phyloP scores from a whole-genome alignment of 2,329 filamentous ascomycete species.

The Neofusicoccum cordaticola region DNA sequence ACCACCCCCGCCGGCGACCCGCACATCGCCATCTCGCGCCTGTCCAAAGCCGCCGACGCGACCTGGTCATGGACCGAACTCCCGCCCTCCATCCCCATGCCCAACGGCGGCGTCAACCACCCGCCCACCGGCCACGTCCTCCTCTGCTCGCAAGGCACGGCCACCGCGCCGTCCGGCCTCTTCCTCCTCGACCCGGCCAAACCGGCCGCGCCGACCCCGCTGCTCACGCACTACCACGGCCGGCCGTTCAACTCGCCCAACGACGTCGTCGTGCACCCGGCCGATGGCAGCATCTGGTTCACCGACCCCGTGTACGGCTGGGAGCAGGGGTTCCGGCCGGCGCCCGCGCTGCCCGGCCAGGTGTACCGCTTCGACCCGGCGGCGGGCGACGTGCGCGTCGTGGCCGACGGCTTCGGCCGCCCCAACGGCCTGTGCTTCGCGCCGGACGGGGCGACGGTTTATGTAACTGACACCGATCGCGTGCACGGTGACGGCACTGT shows the following conservation, averaged over 20 bases:
- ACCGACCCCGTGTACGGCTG: conserved; percentile 39
- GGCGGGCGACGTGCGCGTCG: conserved; percentile 26
- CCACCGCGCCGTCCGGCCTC: neutral
- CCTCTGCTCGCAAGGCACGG: conserved; percentile 32
- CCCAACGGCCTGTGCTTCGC: conserved; percentile 45
- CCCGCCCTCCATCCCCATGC: conserved; percentile 17
- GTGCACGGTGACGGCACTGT: neutral
- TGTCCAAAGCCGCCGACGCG: neutral
- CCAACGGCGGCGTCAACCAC: conserved; percentile 31
- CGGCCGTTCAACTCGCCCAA: conserved; percentile 42
- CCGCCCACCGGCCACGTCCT: conserved; percentile 25
- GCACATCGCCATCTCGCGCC: conserved; percentile 22
- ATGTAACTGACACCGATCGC: conserved; percentile 39
- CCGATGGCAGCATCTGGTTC: conserved; percentile 45
- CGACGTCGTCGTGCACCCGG: conserved; percentile 37
- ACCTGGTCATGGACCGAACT: neutral
- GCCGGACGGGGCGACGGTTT: conserved; percentile 39
- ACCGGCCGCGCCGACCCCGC: conserved; percentile 21
- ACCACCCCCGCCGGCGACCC: conserved; percentile 18
- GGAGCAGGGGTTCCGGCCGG: conserved; percentile 25
- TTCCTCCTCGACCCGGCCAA: conserved; percentile 25
- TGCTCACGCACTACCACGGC: conserved; percentile 46
- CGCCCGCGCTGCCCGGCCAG: conserved; percentile 25
- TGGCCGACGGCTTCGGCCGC: conserved; percentile 38
- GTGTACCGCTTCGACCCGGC: conserved; percentile 39